A percentile compares a stretch with the other conserved stretches of the same genome.
These are phyloP conservation scores for Leucaena leucocephala DNA, from an alignment of 306 rosid genomes.

Conservation along the genomic window DNA sequence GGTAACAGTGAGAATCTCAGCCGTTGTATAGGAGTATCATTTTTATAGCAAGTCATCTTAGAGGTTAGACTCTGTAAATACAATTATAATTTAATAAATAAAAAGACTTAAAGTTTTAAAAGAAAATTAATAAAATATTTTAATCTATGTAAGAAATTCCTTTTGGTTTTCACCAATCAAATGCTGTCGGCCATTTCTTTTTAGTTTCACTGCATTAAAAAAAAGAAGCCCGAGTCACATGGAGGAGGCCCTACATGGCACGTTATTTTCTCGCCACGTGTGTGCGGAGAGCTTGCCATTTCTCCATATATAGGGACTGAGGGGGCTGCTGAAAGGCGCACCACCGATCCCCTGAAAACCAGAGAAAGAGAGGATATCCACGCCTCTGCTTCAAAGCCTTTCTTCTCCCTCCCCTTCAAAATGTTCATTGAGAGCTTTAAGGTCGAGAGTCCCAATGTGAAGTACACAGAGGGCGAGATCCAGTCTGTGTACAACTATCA, in stretches of 20 bases:
- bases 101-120: too few relatives aligned
- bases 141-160: too few relatives aligned
- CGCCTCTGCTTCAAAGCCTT: not conserved
- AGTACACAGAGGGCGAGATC: constrained; percentile 74
- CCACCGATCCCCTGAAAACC: not conserved
- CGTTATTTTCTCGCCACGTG: constrained; percentile 49
- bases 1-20: not conserved
- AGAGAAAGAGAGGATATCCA: not conserved
- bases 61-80: too few relatives aligned
- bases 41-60: too few relatives aligned
- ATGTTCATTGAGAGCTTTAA: constrained; percentile 88
- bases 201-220: not conserved
- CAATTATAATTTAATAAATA: too few relatives aligned
- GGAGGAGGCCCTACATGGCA: not conserved
- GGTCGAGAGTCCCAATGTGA: constrained; percentile 87
- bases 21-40: too few relatives aligned
- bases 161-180: too few relatives aligned
- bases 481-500: constrained; percentile 84
- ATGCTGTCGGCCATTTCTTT: not conserved
- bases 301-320: constrained; percentile 42
- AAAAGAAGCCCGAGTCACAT: not conserved
- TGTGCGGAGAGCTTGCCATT: not conserved
- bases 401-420: not conserved
- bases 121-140: too few relatives aligned
- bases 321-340: not conserved